These are phyloP conservation scores for Hygrocybe punicea DNA, from an alignment of 768 basidiomycete genomes.

Conservation along the genomic window DNA sequence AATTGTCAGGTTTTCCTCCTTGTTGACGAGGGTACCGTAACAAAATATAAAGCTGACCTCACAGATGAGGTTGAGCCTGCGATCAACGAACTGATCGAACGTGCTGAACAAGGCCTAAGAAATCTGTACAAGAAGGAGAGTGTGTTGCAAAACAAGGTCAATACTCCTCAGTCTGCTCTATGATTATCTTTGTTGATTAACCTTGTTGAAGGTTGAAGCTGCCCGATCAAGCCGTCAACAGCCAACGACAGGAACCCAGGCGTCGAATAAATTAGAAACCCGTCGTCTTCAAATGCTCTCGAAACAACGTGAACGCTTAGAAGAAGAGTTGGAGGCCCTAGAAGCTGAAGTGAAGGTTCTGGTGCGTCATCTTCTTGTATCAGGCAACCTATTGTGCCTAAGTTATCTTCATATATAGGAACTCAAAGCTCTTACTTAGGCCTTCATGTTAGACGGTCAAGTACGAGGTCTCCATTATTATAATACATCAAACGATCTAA, in stretches of 20 bases:
- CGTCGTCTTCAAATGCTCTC: slow-evolving; percentile 60
- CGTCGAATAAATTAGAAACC: slow-evolving; percentile 62
- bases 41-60: slow-evolving; percentile 68
- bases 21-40: slow-evolving; percentile 68
- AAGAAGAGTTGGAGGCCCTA: slow-evolving; percentile 56
- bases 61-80: slow-evolving; percentile 80
- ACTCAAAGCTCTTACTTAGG: background rate
- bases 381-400: background rate
- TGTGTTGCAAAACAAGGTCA: slow-evolving; percentile 62
- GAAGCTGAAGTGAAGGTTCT: slow-evolving; percentile 60
- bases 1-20: slow-evolving; percentile 64
- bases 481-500: too few species aligned
- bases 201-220: slow-evolving; percentile 48
- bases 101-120: slow-evolving; percentile 66
- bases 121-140: slow-evolving; percentile 60
- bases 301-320: slow-evolving; percentile 65
- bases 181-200: background rate
- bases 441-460: background rate
- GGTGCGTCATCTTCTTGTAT: slow-evolving; percentile 37
- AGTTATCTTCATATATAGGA: slow-evolving; percentile 1
- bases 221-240: slow-evolving; percentile 46
- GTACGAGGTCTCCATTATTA: background rate
- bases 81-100: slow-evolving; percentile 68
- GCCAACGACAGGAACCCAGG: slow-evolving; percentile 46
- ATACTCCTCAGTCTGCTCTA: background rate